Percentiles rank a stretch among this genome's conserved stretches.
These are phyloP conservation scores for Cercospora sojina DNA, from an alignment of 2,329 filamentous ascomycete species.

Conservation along the genomic window DNA sequence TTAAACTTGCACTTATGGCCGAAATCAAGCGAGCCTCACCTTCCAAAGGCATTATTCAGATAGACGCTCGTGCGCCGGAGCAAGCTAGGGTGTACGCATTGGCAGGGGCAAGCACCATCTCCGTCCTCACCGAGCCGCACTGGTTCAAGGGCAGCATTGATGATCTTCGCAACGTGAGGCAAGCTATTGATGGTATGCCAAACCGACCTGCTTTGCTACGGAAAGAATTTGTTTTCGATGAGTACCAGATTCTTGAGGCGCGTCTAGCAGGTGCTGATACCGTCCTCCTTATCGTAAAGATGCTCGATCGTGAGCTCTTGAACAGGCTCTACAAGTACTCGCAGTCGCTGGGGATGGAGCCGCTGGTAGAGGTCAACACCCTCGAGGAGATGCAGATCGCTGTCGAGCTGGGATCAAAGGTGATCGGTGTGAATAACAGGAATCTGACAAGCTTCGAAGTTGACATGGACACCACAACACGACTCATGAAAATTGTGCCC, in stretches of 20 bases:
- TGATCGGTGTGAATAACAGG: slow-evolving; percentile 96
- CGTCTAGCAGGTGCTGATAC: slow-evolving; percentile 91
- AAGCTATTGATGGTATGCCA: slow-evolving; percentile 85
- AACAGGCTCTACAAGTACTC: slow-evolving; percentile 85
- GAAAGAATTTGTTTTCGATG: slow-evolving; percentile 97
- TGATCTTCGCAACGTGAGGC: slow-evolving; percentile 81
- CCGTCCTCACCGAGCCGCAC: slow-evolving; percentile 95
- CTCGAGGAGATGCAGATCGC: slow-evolving; percentile 89
- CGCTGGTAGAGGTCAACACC: slow-evolving; percentile 93
- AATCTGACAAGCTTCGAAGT: slow-evolving; percentile 97
- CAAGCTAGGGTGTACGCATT: slow-evolving; percentile 91
- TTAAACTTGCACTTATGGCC: slow-evolving; percentile 89
- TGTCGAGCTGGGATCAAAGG: slow-evolving; percentile 79
- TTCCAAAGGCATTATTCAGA: slow-evolving; percentile 90
- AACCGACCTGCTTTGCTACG: slow-evolving; percentile 88
- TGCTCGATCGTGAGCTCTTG: slow-evolving; percentile 76
- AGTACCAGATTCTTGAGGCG: slow-evolving; percentile 96
- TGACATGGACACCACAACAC: slow-evolving; percentile 65
- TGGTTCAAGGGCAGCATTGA: slow-evolving; percentile 99
- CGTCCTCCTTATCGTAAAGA: slow-evolving; percentile 94
- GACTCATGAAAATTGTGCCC: slow-evolving; percentile 82
- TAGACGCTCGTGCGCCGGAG: slow-evolving; percentile 80
- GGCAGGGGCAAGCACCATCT: slow-evolving; percentile 94
- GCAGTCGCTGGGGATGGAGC: slow-evolving; percentile 89
- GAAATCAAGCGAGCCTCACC: slow-evolving; percentile 97